Conservation (phyloP, 1,284 basidiomycete genomes). For the Tilletia horrida region DNA sequence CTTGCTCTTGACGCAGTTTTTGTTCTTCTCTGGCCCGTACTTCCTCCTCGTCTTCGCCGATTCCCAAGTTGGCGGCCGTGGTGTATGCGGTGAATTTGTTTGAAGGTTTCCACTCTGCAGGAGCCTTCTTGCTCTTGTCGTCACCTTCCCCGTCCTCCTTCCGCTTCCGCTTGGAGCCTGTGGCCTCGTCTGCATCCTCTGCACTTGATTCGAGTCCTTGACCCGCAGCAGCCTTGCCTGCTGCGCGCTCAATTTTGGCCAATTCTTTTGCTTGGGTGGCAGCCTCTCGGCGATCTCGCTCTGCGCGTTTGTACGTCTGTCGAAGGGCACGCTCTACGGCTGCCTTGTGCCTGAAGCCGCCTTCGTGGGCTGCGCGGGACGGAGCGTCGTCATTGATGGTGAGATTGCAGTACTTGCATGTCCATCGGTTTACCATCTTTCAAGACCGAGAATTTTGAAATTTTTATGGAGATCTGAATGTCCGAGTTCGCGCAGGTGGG, state of each 20-base stretch:
- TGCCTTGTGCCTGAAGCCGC: slow-evolving; percentile 86
- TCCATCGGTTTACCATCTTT: slow-evolving; percentile 41
- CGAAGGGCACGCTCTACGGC: slow-evolving; percentile 88
- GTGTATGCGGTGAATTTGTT: slow-evolving; percentile 80
- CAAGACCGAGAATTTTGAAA: not conserved
- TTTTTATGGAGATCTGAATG: not conserved
- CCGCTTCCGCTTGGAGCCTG: not conserved
- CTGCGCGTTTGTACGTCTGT: slow-evolving; percentile 86
- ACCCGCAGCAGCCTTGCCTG: slow-evolving; percentile 16
- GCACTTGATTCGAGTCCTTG: not conserved
- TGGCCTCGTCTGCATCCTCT: not conserved
- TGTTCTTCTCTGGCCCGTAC: slow-evolving; percentile 60
- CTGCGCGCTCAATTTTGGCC: slow-evolving; percentile 74
- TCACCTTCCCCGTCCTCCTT: slow-evolving; percentile 7
- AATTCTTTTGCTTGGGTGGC: slow-evolving; percentile 84
- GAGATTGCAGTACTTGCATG: slow-evolving; percentile 53
- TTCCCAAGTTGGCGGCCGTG: slow-evolving; percentile 69
- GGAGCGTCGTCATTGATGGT: slow-evolving; percentile 53
- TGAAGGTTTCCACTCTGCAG: slow-evolving; percentile 61
- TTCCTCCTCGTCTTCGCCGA: slow-evolving; percentile 11
- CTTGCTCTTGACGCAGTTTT: slow-evolving; percentile 65
- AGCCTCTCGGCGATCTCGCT: slow-evolving; percentile 77
- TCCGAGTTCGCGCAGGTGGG: not conserved
- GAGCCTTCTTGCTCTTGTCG: slow-evolving; percentile 31
- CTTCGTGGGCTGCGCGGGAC: slow-evolving; percentile 87